Base-by-base conservation (phyloP, 169 alveolate species). In the Blepharisma undulans region DNA sequence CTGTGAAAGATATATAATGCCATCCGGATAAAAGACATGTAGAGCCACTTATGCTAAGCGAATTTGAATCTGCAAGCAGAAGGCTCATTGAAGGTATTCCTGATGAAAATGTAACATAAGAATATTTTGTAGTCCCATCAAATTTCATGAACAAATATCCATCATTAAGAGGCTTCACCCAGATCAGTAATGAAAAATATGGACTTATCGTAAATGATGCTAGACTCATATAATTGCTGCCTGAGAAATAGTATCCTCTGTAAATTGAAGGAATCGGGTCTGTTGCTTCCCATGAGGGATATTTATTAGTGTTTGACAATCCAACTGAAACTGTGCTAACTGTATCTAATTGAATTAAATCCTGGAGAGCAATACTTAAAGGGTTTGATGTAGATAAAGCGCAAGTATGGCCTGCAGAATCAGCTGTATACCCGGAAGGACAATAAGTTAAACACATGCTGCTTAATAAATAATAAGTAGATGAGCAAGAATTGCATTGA, bases 351-450 rank as follows among this genome's bases (percentile, higher is more conserved):
- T 27, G 61, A 32, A 32, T 29, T 12, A 27, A 27, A 21, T 78
- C 30, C 25, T 78, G 61, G 29, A 78, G 34, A 21, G 25, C 60
- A 4, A 78, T 25, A 78, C 60, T 29, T 27, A 78, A 78, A 78
- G 34, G 29, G 60, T 29, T 27, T 22, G 61, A 5, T 0, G 2
- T 48, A 48, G 66, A 48, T 29, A 74, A 25, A 3, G 29, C 29
- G 29, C 29, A 27, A 25, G 33, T 14, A 78, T 22, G 2, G 1
- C 86, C 29, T 5, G 34, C 4, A 10, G 86, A 29, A 4, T 72
- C 89, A 32, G 89, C 33, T n/a, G 30, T 82, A 60, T 48, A 82
- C 12, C 89, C 89, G 1, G 89, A 22, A 60, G 89, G 89, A 60
- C 89, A 82, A 32, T 21, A 29, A 10, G 71, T 29, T 10, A 29